These are phyloP conservation scores for Barnettozyma salicaria DNA, from an alignment of 805 yeast genomes.

Conservation along the genomic window DNA sequence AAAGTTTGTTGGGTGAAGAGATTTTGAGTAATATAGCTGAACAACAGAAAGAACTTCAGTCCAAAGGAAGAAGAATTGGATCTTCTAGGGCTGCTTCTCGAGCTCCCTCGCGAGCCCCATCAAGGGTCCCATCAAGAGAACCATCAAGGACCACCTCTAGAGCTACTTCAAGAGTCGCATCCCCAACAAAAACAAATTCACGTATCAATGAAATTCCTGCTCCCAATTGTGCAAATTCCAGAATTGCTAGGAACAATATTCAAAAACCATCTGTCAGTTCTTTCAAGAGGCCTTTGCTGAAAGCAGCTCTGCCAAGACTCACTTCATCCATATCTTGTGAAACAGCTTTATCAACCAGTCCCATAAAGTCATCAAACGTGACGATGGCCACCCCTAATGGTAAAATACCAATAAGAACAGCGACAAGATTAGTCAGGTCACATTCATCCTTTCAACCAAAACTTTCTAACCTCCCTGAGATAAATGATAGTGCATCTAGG, in stretches of 20 bases:
- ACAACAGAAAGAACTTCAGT: slow-evolving; percentile 16
- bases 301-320: slow-evolving; percentile 11
- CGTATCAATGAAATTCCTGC: not conserved
- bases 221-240: slow-evolving; percentile 8
- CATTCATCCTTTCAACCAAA: slow-evolving; percentile 23
- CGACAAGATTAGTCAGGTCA: slow-evolving; percentile 16
- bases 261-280: slow-evolving; percentile 19
- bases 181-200: slow-evolving; percentile 14
- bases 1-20: slow-evolving; percentile 24
- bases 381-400: slow-evolving; percentile 9
- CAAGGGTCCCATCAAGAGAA: slow-evolving; percentile 16
- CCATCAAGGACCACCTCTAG: slow-evolving; percentile 11
- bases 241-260: slow-evolving; percentile 12
- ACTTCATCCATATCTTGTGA: slow-evolving; percentile 14
- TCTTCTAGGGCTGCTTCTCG: slow-evolving; percentile 18
- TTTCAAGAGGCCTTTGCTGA: slow-evolving; percentile 13
- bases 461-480: slow-evolving; percentile 16
- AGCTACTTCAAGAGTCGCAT: no score
- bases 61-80: slow-evolving; percentile 20
- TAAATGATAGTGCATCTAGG: slow-evolving; percentile 8
- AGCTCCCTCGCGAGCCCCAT: slow-evolving; percentile 18
- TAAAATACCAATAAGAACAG: slow-evolving; percentile 10
- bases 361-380: slow-evolving; percentile 9
- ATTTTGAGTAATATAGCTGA: slow-evolving; percentile 29
- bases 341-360: slow-evolving; percentile 13